Conservation (phyloP, 768 basidiomycete genomes). For the Auricularia sp. region DNA sequence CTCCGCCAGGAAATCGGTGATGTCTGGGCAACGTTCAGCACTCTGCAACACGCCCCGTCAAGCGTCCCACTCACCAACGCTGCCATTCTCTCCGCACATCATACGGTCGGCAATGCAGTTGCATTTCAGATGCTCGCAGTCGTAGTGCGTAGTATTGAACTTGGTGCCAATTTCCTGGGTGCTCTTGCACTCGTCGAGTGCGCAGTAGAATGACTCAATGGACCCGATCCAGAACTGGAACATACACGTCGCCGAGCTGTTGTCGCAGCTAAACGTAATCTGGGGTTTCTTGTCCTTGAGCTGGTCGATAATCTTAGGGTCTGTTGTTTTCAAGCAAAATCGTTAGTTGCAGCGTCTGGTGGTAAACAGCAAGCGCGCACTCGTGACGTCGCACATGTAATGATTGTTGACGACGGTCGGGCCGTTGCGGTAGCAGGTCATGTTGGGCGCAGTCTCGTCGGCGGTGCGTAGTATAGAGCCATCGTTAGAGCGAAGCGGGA, state of each 20-base stretch:
- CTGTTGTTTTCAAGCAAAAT: conserved; percentile 27
- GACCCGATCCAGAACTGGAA: conserved; percentile 99
- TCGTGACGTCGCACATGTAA: conserved; percentile 98
- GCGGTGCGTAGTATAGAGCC: conserved; percentile 14
- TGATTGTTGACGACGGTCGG: conserved; percentile 91
- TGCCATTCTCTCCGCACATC: conserved; percentile 92
- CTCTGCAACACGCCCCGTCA: too few relatives aligned
- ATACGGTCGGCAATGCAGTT: conserved; percentile 89
- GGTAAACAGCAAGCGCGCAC: conserved; percentile 36
- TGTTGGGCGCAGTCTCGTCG: conserved; percentile 41
- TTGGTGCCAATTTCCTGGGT: conserved; percentile 32
- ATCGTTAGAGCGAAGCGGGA: conserved; percentile 42
- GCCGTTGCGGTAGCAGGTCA: conserved; percentile 93
- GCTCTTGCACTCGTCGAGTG: conserved; percentile 60
- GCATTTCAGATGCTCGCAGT: conserved; percentile 79
- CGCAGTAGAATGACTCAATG: conserved; percentile 94
- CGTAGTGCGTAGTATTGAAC: conserved; percentile 61
- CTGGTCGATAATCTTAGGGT: conserved; percentile 89
- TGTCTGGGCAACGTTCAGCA: conserved; percentile 43
- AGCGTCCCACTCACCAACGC: conserved; percentile 54
- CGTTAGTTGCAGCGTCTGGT: background rate
- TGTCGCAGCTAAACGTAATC: conserved; percentile 91
- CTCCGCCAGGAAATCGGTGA: conserved; percentile 83
- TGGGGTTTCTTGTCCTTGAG: conserved; percentile 89
- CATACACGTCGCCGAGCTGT: conserved; percentile 50